Conservation (phyloP, 148 eudicot species). For the Camellia lanceoleosa region DNA sequence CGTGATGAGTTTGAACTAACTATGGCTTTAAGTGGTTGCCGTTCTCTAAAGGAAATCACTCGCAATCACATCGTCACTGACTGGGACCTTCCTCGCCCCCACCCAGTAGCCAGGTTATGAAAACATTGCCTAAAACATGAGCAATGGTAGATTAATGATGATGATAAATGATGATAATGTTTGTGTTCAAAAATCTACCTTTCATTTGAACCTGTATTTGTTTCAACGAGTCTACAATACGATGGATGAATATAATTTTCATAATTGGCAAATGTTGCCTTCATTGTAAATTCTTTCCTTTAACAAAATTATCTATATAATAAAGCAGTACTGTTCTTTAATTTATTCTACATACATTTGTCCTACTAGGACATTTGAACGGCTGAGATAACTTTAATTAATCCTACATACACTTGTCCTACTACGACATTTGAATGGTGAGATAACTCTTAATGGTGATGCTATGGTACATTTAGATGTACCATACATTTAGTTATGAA, state of each 20-base stretch:
- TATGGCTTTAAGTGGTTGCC: constrained; percentile 93
- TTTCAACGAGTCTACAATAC: constrained; percentile 14
- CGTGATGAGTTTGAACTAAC: constrained; percentile 90
- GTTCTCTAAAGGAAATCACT: constrained; percentile 70
- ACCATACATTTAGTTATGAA: too few species aligned
- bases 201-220: constrained; percentile 23
- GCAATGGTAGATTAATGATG: not conserved
- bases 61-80: constrained; percentile 76
- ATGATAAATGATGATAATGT: not conserved
- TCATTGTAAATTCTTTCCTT: constrained; percentile 35
- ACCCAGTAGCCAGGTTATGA: constrained; percentile 50
- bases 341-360: too few species aligned
- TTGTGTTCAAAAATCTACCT: constrained; percentile 13
- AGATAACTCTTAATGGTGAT: too few species aligned
- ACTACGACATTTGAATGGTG: too few species aligned
- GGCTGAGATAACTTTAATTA: too few species aligned
- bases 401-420: too few species aligned
- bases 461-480: too few species aligned
- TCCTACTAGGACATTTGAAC: too few species aligned
- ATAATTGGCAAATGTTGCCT: constrained; percentile 34
- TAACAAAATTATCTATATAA: too few species aligned
- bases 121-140: not conserved
- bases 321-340: too few species aligned
- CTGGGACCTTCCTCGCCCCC: constrained; percentile 67
- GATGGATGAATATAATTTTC: constrained; percentile 33